phyloP scores from a whole-genome alignment of 768 basidiomycete species.

The Suillus discolor region DNA sequence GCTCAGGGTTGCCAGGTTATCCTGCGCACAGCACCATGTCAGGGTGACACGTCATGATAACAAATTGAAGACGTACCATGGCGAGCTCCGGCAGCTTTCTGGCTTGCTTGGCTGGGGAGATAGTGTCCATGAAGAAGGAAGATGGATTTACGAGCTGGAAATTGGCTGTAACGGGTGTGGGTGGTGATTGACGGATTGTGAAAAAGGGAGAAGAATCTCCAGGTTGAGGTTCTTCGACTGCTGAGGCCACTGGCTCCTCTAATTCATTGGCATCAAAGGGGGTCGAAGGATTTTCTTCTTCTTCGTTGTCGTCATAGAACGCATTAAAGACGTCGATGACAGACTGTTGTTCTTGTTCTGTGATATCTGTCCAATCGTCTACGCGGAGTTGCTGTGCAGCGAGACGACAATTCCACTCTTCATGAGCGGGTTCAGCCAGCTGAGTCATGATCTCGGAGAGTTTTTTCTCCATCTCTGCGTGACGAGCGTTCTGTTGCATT shows the following conservation, averaged over 20 bases:
- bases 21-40: conserved; percentile 17
- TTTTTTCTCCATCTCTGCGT: conserved; percentile 30
- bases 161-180: conserved; percentile 9
- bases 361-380: conserved; percentile 35
- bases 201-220: conserved; percentile 9
- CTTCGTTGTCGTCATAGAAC: conserved; percentile 32
- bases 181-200: conserved; percentile 6
- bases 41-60: background rate
- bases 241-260: conserved; percentile 13
- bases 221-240: conserved; percentile 21
- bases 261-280: background rate
- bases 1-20: conserved; percentile 31
- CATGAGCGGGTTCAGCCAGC: conserved; percentile 32
- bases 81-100: conserved; percentile 34
- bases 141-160: conserved; percentile 28
- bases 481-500: conserved; percentile 31
- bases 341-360: conserved; percentile 32
- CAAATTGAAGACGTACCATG: conserved; percentile 25
- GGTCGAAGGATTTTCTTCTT: background rate
- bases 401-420: conserved; percentile 37
- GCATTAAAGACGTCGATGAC: conserved; percentile 33
- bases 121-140: conserved; percentile 24
- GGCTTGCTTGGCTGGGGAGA: conserved; percentile 22
- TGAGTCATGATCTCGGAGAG: conserved; percentile 23
- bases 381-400: conserved; percentile 30